These are phyloP conservation scores for Lotmaria passim DNA, from an alignment of 208 protist genomes.

Conservation along the genomic window DNA sequence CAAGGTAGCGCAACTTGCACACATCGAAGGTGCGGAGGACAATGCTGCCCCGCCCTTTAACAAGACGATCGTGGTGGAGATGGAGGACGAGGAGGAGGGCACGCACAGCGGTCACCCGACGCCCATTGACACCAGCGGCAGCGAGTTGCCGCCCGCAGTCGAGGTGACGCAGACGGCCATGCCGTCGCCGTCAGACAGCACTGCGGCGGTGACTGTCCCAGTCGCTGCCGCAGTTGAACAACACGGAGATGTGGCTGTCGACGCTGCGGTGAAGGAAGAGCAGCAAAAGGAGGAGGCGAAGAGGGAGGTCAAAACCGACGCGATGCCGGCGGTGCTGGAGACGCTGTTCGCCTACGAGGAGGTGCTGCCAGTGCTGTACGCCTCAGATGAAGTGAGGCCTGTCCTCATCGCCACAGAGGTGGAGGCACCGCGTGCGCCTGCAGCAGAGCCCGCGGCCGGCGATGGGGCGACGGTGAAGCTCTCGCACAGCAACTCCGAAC, in stretches of 20 bases:
- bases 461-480: neutral
- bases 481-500: constrained; percentile 11
- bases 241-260: no score
- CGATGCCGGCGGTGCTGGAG: neutral
- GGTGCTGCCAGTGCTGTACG: neutral
- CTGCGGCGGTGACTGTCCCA: no score
- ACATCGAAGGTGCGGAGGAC: no score
- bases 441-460: neutral
- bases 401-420: neutral
- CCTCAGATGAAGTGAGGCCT: neutral
- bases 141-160: neutral
- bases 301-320: constrained; percentile 16
- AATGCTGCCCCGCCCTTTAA: no score
- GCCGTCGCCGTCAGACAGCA: neutral
- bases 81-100: neutral
- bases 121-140: neutral
- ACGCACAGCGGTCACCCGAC: neutral
- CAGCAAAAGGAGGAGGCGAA: constrained; percentile 8
- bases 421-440: neutral
- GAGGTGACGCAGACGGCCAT: neutral
- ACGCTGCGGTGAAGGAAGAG: no score
- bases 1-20: no score
- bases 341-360: constrained; percentile 14
- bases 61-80: no score
- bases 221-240: no score